Evolutionary conservation across 768 basidiomycete species (phyloP), one percentile per base, ranked within the genome.

Genomic region (Suillus spraguei): DNA sequence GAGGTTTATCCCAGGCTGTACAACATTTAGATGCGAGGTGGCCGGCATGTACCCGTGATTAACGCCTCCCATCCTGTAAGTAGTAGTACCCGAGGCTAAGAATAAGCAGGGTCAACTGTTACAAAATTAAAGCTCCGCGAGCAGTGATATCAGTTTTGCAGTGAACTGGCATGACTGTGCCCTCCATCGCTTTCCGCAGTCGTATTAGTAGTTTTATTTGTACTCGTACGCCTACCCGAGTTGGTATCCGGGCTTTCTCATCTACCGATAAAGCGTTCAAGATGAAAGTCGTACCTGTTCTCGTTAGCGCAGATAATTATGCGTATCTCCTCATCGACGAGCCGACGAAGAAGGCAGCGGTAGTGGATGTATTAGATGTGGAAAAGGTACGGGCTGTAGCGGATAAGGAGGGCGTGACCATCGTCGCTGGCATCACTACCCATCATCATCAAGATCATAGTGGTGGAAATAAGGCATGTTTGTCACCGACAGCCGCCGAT

Each of bases 401-500:
- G 2, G 76, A 86, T 49, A 75, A 78, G 11, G 83, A 85, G 44
- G 86, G 81, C 10, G 89, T 94, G 32, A 72, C 83, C 53, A 82
- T 95, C 62, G 81, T 91, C 41, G 88, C 91, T 46, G 83, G 79
- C 28, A 82, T 99, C 68, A 97, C 94, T 14, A 99, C 97, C 3
- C 97, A 97, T 76, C 94, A 95, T 75, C 96, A 97, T 74, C 70
- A 82, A 66, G 96, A 98, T 78, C 95, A 95, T 74, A 89, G 88
- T 67, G 93, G 92, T 22, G 95, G 95, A 39, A 97, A 96, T 76
- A 72, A 87, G 79, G 92, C 93, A 39, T 65, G 78, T 74, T 55
- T 14, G 2, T 39, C 39, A 3, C 35, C n/a, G 1, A 24, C 28
- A 17, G 41, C 39, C 54, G 9, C 8, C 16, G 24, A 50, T 39